phyloP scores from a whole-genome alignment of 495 filamentous ascomycete species.

The Penicillium longicatenatum region DNA sequence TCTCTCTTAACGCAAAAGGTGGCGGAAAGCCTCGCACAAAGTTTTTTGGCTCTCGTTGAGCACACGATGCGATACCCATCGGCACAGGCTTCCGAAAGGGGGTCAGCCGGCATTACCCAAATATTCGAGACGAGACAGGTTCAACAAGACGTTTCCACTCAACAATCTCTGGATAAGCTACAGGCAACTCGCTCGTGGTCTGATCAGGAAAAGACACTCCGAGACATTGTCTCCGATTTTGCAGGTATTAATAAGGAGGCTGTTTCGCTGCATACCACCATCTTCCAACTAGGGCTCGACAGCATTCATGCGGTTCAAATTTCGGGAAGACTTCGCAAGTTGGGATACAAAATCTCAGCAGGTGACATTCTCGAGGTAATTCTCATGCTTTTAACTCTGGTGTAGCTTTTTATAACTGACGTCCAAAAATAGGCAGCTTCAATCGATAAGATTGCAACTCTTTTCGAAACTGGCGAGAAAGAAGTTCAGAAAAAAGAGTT shows the following conservation, averaged over 20 bases:
- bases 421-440: slow-evolving; percentile 43
- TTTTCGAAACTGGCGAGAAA: slow-evolving; percentile 21
- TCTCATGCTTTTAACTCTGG: slow-evolving; percentile 44
- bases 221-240: slow-evolving; percentile 58
- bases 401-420: slow-evolving; percentile 63
- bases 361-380: slow-evolving; percentile 66
- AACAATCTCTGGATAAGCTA: neutral
- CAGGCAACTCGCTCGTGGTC: slow-evolving; percentile 45
- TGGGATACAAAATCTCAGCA: slow-evolving; percentile 58
- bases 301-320: slow-evolving; percentile 58
- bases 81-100: slow-evolving; percentile 33
- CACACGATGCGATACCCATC: slow-evolving; percentile 39
- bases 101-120: slow-evolving; percentile 8
- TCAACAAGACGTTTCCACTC: neutral
- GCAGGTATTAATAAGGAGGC: slow-evolving; percentile 44
- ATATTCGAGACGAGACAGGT: slow-evolving; percentile 15
- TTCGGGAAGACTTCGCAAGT: slow-evolving; percentile 61
- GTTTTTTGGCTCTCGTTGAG: slow-evolving; percentile 51
- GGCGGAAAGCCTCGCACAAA: slow-evolving; percentile 42
- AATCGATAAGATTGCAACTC: slow-evolving; percentile 28
- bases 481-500: slow-evolving; percentile 20
- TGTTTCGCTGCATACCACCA: slow-evolving; percentile 55
- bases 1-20: slow-evolving; percentile 42
- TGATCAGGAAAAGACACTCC: slow-evolving; percentile 57
- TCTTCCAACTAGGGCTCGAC: slow-evolving; percentile 46